A percentile compares a stretch with the other conserved stretches of the same genome.
phyloP scores from a whole-genome alignment of 2,329 filamentous ascomycete genomes.

The Colletotrichum musae region DNA sequence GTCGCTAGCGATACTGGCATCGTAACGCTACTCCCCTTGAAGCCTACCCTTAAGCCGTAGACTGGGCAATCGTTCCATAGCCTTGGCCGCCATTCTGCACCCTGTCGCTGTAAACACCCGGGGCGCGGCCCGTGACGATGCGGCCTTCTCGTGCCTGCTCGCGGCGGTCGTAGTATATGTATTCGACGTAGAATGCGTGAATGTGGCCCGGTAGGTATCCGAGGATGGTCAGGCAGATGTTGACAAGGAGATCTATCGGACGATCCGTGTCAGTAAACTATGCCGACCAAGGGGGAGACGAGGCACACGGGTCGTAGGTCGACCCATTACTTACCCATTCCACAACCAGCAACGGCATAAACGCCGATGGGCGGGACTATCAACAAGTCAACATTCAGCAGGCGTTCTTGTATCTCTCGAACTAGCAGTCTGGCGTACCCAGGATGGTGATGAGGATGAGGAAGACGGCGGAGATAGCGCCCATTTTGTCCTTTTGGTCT shows the following conservation, averaged over 20 bases:
- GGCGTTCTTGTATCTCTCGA: neutral
- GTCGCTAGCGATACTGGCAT: neutral
- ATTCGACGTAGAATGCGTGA: constrained; percentile 86
- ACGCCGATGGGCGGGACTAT: constrained; percentile 78
- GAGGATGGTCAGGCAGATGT: constrained; percentile 76
- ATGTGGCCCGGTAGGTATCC: constrained; percentile 85
- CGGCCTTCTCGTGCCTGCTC: constrained; percentile 74
- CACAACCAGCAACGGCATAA: constrained; percentile 75
- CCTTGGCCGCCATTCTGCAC: constrained; percentile 78
- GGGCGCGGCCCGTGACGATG: constrained; percentile 68
- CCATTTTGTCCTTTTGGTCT: constrained; percentile 57
- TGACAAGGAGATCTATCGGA: constrained; percentile 72
- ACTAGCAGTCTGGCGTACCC: constrained; percentile 54
- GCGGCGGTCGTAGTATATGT: constrained; percentile 83
- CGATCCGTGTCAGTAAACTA: constrained; percentile 10
- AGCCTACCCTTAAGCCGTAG: constrained; percentile 9
- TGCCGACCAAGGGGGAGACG: neutral
- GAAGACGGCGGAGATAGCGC: constrained; percentile 62
- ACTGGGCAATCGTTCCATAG: constrained; percentile 64
- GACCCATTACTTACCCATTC: constrained; percentile 59
- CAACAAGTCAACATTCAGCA: constrained; percentile 42
- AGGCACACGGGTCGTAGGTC: neutral
- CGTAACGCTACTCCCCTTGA: neutral
- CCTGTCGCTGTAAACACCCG: constrained; percentile 79
- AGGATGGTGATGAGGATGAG: constrained; percentile 67